Evolutionary conservation across 768 basidiomycete genomes (phyloP), one percentile per base, ranked within the genome.

Genomic region (Termitomyces sp.): DNA sequence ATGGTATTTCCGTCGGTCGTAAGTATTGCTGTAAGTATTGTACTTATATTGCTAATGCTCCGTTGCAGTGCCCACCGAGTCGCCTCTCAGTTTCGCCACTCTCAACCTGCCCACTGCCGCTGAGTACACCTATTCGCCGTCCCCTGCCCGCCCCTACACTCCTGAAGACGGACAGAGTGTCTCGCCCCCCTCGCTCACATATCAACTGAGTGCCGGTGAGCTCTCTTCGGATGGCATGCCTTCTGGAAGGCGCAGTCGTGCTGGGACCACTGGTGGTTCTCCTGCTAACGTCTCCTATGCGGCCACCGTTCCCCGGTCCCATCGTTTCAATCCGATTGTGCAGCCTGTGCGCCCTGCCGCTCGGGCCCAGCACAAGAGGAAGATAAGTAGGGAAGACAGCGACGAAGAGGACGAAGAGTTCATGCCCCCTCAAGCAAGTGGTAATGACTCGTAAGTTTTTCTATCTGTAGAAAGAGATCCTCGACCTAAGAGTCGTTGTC

Each of bases 331-430:
- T 74, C 89, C 90, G 5, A 84, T 91, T 63, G 73, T 80, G 56
- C 76, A 81, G 16, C 74, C 83, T 46, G 77, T 81, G 51, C 76
- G 85, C 56, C 74, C 85, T 37, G 82, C 79, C 71, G 77, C 74
- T 55, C 73, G 77, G 59, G 69, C 72, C 29, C 67, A 71, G 14
- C 76, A 75, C 62, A 78, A 72, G 69, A 72, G 78, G 64, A 76
- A 74, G 61, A 65, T 72, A 26, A 76, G 76, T 62, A 70, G 74
- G 67, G 79, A 86, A 65, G 87, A 90, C 22, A 83, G 83, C 43
- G 86, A 90, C 65, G 87, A 90, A 48, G 82, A 82, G 60, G 86
- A 86, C 56, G 90, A 88, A 58, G 88, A 90, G 63, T 89, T 88
- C 78, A 82, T 84, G 68, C 84, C 84, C 48, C 69, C 69, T 50